A percentile compares a stretch with the other conserved stretches of the same genome.
These are phyloP conservation scores for Saccharomyces hybrid DNA, from an alignment of 1,139 yeast genomes.

Conservation along the genomic window DNA sequence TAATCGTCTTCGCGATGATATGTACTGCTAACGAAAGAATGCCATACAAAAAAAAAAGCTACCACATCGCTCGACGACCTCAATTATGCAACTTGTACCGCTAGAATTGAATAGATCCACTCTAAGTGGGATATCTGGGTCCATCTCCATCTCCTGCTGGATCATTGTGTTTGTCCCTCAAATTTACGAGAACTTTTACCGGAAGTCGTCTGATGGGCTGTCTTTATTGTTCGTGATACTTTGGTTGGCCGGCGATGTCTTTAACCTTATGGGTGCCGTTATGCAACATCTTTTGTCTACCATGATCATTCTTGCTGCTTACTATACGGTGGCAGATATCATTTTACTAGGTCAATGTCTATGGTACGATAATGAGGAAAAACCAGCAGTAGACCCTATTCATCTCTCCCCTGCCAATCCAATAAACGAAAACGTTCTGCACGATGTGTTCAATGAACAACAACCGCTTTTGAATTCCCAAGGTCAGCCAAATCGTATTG, in stretches of 20 bases:
- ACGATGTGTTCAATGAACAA: slow-evolving; percentile 40
- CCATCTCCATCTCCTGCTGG: slow-evolving; percentile 95
- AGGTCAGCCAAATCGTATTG: slow-evolving; percentile 7
- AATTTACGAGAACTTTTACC: slow-evolving; percentile 77
- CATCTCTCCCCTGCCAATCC: slow-evolving; percentile 91
- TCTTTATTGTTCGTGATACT: slow-evolving; percentile 73
- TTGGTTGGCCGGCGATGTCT: slow-evolving; percentile 87
- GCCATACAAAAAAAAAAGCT: not conserved
- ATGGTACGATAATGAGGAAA: slow-evolving; percentile 50
- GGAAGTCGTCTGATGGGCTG: slow-evolving; percentile 81
- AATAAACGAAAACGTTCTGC: slow-evolving; percentile 56
- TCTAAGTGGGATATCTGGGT: slow-evolving; percentile 81
- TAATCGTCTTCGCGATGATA: not conserved
- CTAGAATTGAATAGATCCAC: slow-evolving; percentile 65
- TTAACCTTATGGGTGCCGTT: slow-evolving; percentile 82
- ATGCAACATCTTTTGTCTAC: slow-evolving; percentile 87
- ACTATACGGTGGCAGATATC: slow-evolving; percentile 85
- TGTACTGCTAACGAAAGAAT: not conserved
- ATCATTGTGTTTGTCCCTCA: slow-evolving; percentile 96
- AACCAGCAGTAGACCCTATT: slow-evolving; percentile 50
- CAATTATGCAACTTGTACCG: slow-evolving; percentile 39
- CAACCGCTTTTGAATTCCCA: slow-evolving; percentile 30
- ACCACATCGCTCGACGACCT: not conserved
- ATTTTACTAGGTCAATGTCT: slow-evolving; percentile 76
- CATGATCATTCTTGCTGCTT: slow-evolving; percentile 82